Percentiles rank a stretch among this genome's conserved stretches.
Conservation (phyloP, 257 asterid genomes). For the Craterostigma plantagineum region DNA sequence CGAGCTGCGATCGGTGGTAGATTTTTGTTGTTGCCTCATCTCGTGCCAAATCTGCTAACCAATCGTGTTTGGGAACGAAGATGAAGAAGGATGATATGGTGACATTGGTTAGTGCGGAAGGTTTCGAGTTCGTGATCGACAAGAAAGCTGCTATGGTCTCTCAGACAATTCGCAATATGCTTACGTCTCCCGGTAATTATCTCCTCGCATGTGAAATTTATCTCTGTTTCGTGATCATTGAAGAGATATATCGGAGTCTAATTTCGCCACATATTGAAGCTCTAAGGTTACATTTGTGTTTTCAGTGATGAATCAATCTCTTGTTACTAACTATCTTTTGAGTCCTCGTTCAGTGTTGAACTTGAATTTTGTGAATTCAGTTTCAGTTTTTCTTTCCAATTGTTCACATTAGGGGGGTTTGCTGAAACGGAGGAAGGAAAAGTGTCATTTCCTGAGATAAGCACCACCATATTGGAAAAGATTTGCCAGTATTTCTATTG, state of each 20-base stretch:
- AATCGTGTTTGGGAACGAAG: slow-evolving; percentile 4
- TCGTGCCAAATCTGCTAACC: neutral
- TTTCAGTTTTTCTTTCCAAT: too few species aligned
- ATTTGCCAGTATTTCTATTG: slow-evolving; percentile 93
- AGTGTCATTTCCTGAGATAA: slow-evolving; percentile 86
- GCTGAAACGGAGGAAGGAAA: slow-evolving; percentile 72
- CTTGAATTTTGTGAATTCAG: neutral
- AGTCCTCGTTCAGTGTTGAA: neutral
- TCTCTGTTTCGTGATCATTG: too few species aligned
- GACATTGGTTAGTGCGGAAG: slow-evolving; percentile 87
- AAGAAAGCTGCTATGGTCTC: slow-evolving; percentile 96
- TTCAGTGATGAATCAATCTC: too few species aligned
- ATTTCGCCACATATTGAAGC: too few species aligned
- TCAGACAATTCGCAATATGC: slow-evolving; percentile 96
- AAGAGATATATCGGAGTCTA: too few species aligned
- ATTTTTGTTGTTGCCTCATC: too few species aligned
- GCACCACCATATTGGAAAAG: slow-evolving; percentile 78
- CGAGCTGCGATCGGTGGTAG: too few species aligned
- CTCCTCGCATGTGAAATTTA: too few species aligned
- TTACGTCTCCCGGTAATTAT: slow-evolving; percentile 79
- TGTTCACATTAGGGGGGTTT: slow-evolving; percentile 42
- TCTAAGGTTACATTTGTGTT: too few species aligned
- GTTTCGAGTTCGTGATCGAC: slow-evolving; percentile 76
- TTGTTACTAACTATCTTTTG: neutral
- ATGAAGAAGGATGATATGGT: slow-evolving; percentile 76